phyloP scores from a whole-genome alignment of 495 filamentous ascomycete genomes.

The Immersiella caudata region DNA sequence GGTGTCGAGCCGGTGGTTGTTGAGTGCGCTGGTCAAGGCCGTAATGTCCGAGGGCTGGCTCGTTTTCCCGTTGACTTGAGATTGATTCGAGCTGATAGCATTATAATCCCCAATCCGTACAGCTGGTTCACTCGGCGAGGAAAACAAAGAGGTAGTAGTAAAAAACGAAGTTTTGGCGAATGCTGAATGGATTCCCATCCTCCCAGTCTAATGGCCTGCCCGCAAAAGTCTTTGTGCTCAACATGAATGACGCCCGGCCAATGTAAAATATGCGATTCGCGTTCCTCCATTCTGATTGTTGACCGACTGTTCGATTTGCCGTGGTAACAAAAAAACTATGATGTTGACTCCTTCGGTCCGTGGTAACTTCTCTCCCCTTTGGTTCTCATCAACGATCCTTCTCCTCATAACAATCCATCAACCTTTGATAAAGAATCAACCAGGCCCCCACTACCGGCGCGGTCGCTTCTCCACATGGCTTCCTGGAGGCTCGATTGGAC shows the following conservation, averaged over 20 bases:
- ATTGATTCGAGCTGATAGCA: neutral
- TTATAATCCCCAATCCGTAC: neutral
- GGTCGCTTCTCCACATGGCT: slow-evolving; percentile 39
- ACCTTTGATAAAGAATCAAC: neutral
- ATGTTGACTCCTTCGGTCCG: neutral
- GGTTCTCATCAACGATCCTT: neutral
- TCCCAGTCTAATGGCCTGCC: neutral
- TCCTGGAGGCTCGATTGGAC: slow-evolving; percentile 23
- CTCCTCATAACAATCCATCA: slow-evolving; percentile 1
- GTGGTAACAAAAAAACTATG: neutral
- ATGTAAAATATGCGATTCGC: neutral
- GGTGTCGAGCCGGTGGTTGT: too few species aligned
- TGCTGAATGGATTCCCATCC: neutral
- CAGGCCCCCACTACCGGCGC: slow-evolving; percentile 27
- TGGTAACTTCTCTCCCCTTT: neutral
- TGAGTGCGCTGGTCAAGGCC: too few species aligned
- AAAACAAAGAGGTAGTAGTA: neutral
- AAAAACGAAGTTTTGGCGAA: neutral
- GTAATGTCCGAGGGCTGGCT: too few species aligned
- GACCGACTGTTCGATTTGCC: neutral
- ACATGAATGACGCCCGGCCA: neutral
- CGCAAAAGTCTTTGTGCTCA: neutral
- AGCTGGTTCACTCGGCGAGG: neutral
- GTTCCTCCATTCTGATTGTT: neutral
- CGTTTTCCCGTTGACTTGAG: neutral